phyloP scores from a whole-genome alignment of 2,329 filamentous ascomycete genomes.

The Xylariaceae sp. region DNA sequence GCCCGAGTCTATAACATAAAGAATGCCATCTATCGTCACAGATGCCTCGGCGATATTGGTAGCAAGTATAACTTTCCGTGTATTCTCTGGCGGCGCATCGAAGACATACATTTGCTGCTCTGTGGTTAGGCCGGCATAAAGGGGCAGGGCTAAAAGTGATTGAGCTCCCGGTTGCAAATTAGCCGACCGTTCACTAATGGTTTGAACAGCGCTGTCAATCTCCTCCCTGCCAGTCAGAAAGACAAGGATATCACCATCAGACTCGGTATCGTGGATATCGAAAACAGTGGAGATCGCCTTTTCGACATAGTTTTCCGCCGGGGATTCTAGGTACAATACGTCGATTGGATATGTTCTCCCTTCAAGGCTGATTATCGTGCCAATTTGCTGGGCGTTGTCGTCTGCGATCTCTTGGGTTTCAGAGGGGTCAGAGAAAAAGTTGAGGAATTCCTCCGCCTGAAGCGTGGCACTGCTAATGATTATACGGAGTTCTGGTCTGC shows the following conservation, averaged over 20 bases:
- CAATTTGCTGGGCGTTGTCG: constrained; percentile 26
- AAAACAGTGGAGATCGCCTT: constrained; percentile 77
- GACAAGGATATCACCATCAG: constrained; percentile 79
- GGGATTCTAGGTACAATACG: constrained; percentile 70
- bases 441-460: constrained; percentile 79
- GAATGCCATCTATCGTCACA: constrained; percentile 87
- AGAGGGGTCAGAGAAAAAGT: constrained; percentile 61
- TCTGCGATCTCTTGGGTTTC: constrained; percentile 36
- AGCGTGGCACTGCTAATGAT: constrained; percentile 92
- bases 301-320: constrained; percentile 83
- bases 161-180: constrained; percentile 57
- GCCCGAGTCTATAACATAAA: constrained; percentile 85
- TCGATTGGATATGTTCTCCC: constrained; percentile 88
- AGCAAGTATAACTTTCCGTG: constrained; percentile 84
- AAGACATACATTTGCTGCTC: constrained; percentile 97
- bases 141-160: constrained; percentile 65
- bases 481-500: constrained; percentile 75
- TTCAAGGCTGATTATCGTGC: constrained; percentile 76
- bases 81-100: constrained; percentile 74
- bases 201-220: constrained; percentile 77
- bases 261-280: constrained; percentile 78
- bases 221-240: constrained; percentile 93
- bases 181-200: constrained; percentile 67
- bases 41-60: constrained; percentile 97
- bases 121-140: constrained; percentile 84